These are phyloP conservation scores for Backusella tuberculispora DNA, from an alignment of 192 early-diverging fungal genomes.

Conservation along the genomic window DNA sequence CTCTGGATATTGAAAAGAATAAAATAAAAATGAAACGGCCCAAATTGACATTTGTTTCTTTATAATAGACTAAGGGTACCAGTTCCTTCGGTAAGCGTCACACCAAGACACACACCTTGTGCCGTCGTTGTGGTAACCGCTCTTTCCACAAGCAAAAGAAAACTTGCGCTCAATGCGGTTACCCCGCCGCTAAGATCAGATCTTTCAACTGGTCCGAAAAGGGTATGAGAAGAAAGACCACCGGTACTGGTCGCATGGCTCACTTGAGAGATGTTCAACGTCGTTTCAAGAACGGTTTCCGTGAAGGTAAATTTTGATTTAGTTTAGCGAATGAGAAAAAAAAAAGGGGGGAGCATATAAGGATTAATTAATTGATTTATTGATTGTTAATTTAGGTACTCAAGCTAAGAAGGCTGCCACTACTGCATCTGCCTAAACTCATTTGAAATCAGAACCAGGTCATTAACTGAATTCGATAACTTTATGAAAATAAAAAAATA, in stretches of 20 bases:
- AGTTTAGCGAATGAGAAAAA: background rate
- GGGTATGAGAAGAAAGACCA: slow-evolving; percentile 98
- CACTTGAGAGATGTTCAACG: slow-evolving; percentile 92
- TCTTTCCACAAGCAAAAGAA: slow-evolving; percentile 99
- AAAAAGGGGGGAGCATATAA: background rate
- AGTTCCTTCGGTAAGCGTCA: slow-evolving; percentile 99
- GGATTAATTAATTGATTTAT: background rate
- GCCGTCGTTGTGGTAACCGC: slow-evolving; percentile 95
- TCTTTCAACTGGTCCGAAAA: slow-evolving; percentile 97
- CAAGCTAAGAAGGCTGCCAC: slow-evolving; percentile 23
- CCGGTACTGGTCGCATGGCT: slow-evolving; percentile 97
- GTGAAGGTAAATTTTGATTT: slow-evolving; percentile 60
- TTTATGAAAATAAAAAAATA: slow-evolving; percentile 6
- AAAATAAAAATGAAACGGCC: background rate
- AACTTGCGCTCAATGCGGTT: slow-evolving; percentile 99
- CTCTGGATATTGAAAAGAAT: background rate
- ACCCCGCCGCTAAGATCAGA: slow-evolving; percentile 97
- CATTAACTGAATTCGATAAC: background rate
- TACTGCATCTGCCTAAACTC: slow-evolving; percentile 29
- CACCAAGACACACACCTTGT: slow-evolving; percentile 99
- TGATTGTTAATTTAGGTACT: slow-evolving; percentile 17
- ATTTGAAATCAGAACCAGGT: slow-evolving; percentile 3
- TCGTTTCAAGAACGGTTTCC: slow-evolving; percentile 99
- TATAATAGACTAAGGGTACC: slow-evolving; percentile 93
- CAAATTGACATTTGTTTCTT: background rate